A percentile compares a stretch with the other conserved stretches of the same genome.
phyloP scores from a whole-genome alignment of 768 basidiomycete species.

The Boletus edulis region DNA sequence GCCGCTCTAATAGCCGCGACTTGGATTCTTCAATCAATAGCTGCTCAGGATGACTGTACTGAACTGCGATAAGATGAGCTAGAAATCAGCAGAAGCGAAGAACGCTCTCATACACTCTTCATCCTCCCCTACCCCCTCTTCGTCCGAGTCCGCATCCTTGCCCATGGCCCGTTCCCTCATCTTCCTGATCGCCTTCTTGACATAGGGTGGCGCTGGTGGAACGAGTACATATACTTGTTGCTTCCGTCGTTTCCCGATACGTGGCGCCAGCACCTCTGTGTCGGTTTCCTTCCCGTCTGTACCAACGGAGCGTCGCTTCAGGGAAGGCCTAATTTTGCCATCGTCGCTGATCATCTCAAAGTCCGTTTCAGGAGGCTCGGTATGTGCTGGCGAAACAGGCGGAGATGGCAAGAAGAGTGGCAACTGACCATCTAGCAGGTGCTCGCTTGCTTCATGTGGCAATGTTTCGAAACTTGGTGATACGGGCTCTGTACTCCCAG shows the following conservation, averaged over 20 bases:
- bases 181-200: slow-evolving; percentile 19
- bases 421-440: slow-evolving; percentile 19
- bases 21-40: slow-evolving; percentile 47
- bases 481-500: neutral
- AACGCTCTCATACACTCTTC: slow-evolving; percentile 32
- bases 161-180: slow-evolving; percentile 11
- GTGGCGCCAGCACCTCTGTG: neutral
- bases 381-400: slow-evolving; percentile 30
- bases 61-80: slow-evolving; percentile 38
- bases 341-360: slow-evolving; percentile 13
- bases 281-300: slow-evolving; percentile 11
- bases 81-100: slow-evolving; percentile 16
- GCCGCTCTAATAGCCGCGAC: slow-evolving; percentile 42
- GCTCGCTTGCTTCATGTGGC: slow-evolving; percentile 13
- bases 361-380: slow-evolving; percentile 23
- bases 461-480: slow-evolving; percentile 5
- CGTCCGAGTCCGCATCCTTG: slow-evolving; percentile 19
- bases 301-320: slow-evolving; percentile 23
- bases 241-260: slow-evolving; percentile 25
- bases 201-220: slow-evolving; percentile 22
- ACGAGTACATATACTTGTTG: slow-evolving; percentile 28
- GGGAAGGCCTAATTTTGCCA: neutral
- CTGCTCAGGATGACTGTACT: slow-evolving; percentile 37
- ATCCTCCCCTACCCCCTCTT: slow-evolving; percentile 18
- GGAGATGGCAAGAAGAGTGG: slow-evolving; percentile 54